Base-by-base conservation (phyloP, 768 basidiomycete species). In the Pleurotus platypus region DNA sequence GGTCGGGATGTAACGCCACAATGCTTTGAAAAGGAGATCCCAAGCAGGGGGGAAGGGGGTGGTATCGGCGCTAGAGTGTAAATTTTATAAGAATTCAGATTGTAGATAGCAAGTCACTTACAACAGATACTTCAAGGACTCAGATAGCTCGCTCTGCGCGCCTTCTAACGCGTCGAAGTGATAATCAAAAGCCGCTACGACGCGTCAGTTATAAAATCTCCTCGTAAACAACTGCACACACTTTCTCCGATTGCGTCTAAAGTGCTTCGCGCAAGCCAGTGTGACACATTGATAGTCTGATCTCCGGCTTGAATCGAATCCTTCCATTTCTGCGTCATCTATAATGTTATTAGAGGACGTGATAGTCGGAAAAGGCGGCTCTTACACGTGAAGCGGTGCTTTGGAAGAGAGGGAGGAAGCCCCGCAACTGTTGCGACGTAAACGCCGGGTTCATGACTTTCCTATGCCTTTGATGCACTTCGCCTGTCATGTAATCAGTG, bases 211-310 rank as follows among this genome's bases (percentile, higher is more conserved):
- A 7, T 63, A 67, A 22, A 13, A 2, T 12, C 6, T 16, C 13
- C 27, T 18, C 9, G 35, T 42, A 15, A n/a, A 22, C 15, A 11
- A 13, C 2, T 7, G 42, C 13, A 18, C 16, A n/a, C 9, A 40
- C 75, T 67, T 62, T 72, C 68, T 0, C 74, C 74, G 20, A 75
- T 73, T n/a, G 69, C 71, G 53, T 76, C 74, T 30, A 76, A 62
- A 2, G 74, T 75, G 0, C 71, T 70, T 1, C 70, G 64, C 5
- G 67, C 64, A 3, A 74, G 58, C 65, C 68, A 68, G n/a, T 58
- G 46, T n/a, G 65, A 62, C 2, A 73, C 58, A 24, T 72, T 64
- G 22, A 74, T 40, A n/a, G 66, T 61, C 3, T 62, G 55, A 1
- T 57, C 6, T 16, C 56, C 54, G 8, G 49, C 55, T 16, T 56